phyloP scores from a whole-genome alignment of 2,329 filamentous ascomycete genomes.

The Podosphaera fusca region DNA sequence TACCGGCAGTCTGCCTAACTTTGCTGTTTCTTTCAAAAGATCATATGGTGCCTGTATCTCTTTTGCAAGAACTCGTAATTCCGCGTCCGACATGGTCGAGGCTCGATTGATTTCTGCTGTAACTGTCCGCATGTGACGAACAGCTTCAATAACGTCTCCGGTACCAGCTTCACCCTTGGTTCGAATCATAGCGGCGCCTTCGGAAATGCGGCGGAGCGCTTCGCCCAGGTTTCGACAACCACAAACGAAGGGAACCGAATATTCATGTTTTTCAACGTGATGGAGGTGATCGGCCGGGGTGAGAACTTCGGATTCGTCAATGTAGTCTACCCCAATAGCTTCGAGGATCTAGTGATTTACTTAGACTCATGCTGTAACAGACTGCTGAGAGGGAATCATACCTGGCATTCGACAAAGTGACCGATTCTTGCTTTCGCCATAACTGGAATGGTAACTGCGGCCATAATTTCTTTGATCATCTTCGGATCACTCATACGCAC shows the following conservation, averaged over 20 bases:
- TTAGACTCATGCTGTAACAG: not conserved
- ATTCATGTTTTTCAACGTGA: constrained; percentile 77
- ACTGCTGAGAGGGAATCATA: constrained; percentile 14
- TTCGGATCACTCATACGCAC: constrained; percentile 88
- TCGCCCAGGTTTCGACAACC: constrained; percentile 88
- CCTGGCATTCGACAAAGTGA: constrained; percentile 90
- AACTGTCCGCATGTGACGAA: constrained; percentile 85
- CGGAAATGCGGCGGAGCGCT: constrained; percentile 69
- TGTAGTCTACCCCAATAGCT: constrained; percentile 86
- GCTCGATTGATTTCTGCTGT: constrained; percentile 62
- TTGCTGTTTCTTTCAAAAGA: constrained; percentile 66
- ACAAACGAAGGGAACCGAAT: constrained; percentile 79
- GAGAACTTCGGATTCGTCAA: constrained; percentile 93
- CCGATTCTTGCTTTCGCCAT: constrained; percentile 98
- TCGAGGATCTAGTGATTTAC: constrained; percentile 52
- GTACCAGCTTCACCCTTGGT: constrained; percentile 97
- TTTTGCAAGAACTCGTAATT: constrained; percentile 57
- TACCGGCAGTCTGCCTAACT: constrained; percentile 71
- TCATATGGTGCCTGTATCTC: constrained; percentile 58
- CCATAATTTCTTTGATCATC: constrained; percentile 92
- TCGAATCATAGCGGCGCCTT: constrained; percentile 95
- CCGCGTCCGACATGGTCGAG: constrained; percentile 37
- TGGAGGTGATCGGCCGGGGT: constrained; percentile 77
- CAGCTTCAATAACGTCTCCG: constrained; percentile 89
- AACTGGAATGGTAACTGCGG: constrained; percentile 84